phyloP scores from a whole-genome alignment of 495 filamentous ascomycete genomes.

The Lepraria neglecta region DNA sequence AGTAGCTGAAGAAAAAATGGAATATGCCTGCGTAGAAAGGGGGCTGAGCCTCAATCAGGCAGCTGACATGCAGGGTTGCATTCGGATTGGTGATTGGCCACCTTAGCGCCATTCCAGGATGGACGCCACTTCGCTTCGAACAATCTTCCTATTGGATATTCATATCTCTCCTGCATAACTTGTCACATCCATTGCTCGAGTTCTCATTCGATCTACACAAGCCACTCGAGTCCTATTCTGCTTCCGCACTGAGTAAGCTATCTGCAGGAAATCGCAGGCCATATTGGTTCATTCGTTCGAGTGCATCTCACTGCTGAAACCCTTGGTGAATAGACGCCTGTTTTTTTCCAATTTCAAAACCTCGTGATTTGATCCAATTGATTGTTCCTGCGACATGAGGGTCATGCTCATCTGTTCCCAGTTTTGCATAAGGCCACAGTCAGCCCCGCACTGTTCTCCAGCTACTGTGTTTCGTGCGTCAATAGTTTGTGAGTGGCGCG shows the following conservation, averaged over 20 bases:
- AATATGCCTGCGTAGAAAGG: not conserved
- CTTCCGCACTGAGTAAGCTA: no score
- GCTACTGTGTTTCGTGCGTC: no score
- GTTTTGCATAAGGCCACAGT: not conserved
- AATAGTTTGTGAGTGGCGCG: no score
- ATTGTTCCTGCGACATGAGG: not conserved
- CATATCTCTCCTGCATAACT: not conserved
- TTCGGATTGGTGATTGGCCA: not conserved
- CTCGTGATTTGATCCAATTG: not conserved
- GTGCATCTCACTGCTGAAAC: no score
- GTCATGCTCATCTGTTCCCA: not conserved
- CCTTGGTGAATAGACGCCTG: no score
- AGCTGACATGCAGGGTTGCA: not conserved
- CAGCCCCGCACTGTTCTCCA: not conserved
- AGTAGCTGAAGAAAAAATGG: not conserved
- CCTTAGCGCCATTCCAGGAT: not conserved
- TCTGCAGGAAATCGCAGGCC: no score
- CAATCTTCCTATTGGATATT: not conserved
- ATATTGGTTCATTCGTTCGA: no score
- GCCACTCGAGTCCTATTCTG: not conserved
- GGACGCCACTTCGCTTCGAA: constrained; percentile 1
- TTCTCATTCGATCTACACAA: not conserved
- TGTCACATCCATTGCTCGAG: not conserved
- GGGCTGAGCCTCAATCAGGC: not conserved
- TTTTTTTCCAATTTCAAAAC: not conserved